Conservation (phyloP, 192 early-diverging fungal genomes). For the Backusella mclennaniae region DNA sequence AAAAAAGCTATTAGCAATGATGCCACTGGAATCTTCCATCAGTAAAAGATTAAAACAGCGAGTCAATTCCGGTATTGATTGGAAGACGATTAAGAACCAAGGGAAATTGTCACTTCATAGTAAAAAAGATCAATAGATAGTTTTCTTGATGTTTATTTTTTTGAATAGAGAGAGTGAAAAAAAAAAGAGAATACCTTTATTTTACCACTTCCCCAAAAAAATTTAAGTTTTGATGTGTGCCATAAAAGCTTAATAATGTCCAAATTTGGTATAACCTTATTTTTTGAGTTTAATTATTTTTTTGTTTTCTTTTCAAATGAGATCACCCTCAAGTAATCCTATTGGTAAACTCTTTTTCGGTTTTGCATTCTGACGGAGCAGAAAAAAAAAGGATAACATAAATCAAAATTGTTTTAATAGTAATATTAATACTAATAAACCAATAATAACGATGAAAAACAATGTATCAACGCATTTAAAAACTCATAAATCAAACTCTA, state of each 20-base stretch:
- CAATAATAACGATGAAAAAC: background rate
- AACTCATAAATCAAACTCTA: no score
- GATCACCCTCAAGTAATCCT: background rate
- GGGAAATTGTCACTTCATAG: background rate
- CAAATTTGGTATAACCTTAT: conserved; percentile 4
- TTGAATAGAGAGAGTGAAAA: background rate
- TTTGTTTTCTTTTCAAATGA: background rate
- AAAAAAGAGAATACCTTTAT: background rate
- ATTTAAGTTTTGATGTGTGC: background rate
- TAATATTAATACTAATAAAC: background rate
- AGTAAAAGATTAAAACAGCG: background rate
- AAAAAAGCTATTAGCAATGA: background rate
- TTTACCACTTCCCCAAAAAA: background rate
- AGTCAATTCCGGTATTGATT: background rate
- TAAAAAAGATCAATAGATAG: background rate
- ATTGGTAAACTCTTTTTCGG: background rate
- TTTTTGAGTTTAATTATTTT: background rate
- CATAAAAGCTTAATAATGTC: background rate
- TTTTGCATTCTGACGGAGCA: background rate
- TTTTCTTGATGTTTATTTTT: background rate
- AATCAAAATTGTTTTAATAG: background rate
- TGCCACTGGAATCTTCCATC: background rate
- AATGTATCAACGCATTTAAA: background rate
- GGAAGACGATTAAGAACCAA: background rate
- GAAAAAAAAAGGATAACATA: background rate